Evolutionary conservation across 768 basidiomycete species (phyloP).

Genomic region (Termitomyces eurrhizus): DNA sequence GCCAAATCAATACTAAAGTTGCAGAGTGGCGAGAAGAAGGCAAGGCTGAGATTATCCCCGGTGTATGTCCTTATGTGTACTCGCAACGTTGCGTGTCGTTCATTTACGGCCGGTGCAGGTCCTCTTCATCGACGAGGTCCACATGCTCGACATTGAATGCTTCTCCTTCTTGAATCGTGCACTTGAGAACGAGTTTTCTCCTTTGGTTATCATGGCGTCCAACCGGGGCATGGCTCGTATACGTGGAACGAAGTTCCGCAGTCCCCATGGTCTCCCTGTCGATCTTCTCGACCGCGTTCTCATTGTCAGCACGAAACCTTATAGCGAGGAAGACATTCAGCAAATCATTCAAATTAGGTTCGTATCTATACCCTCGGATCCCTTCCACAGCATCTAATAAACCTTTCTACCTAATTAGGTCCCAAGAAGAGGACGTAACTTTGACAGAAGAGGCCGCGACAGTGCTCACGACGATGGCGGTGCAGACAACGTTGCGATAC

Average conservation of each 20-base stretch:
- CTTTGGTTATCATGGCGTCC: conserved; percentile 97
- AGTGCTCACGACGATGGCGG: conserved; percentile 87
- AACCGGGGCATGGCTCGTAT: conserved; percentile 95
- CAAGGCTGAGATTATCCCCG: conserved; percentile 96
- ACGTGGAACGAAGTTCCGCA: conserved; percentile 90
- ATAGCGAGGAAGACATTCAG: conserved; percentile 76
- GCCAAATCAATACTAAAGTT: conserved; percentile 96
- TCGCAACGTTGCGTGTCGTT: neutral
- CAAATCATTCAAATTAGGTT: conserved; percentile 93
- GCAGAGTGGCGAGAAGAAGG: conserved; percentile 98
- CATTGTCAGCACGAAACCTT: conserved; percentile 92
- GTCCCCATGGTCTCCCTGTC: conserved; percentile 92
- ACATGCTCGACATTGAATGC: conserved; percentile 99
- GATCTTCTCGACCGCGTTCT: conserved; percentile 94
- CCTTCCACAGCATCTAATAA: neutral
- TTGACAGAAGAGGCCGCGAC: conserved; percentile 67
- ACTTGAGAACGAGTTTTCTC: conserved; percentile 88
- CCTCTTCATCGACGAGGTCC: conserved; percentile 98
- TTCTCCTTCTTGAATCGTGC: conserved; percentile 98
- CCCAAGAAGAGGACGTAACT: conserved; percentile 84
- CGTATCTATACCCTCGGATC: conserved; percentile 12
- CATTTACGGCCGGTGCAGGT: conserved; percentile 48
- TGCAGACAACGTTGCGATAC: conserved; percentile 88
- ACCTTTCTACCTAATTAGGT: neutral
- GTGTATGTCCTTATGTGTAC: conserved; percentile 48